These are phyloP conservation scores for Aspergillus neoniger DNA, from an alignment of 2,329 filamentous ascomycete species.

Conservation along the genomic window DNA sequence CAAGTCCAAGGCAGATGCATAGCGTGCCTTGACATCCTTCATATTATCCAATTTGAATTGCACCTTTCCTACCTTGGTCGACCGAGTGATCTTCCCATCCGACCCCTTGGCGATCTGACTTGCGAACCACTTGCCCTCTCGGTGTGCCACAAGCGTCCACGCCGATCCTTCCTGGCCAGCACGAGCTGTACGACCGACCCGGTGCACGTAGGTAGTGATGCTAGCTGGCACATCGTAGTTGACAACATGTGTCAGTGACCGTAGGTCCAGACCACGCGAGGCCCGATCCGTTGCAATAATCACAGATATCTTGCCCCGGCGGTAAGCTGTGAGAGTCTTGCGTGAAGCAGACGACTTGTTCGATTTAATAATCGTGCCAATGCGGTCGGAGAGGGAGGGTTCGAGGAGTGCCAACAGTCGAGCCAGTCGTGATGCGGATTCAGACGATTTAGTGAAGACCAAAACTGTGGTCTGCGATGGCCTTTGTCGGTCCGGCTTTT, in stretches of 20 bases:
- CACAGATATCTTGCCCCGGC: conserved; percentile 64
- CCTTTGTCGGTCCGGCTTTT: conserved; percentile 27
- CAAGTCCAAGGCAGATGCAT: conserved; percentile 36
- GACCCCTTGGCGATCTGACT: conserved; percentile 67
- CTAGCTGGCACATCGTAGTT: conserved; percentile 91
- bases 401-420: conserved; percentile 72
- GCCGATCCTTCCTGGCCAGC: conserved; percentile 74
- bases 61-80: conserved; percentile 32
- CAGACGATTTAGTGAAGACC: conserved; percentile 89
- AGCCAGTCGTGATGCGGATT: conserved; percentile 81
- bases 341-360: conserved; percentile 71
- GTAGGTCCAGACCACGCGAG: conserved; percentile 83
- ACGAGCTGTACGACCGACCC: conserved; percentile 86
- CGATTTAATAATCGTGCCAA: conserved; percentile 75
- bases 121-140: conserved; percentile 90
- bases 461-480: conserved; percentile 55
- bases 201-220: conserved; percentile 82
- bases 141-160: conserved; percentile 82
- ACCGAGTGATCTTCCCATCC: conserved; percentile 37
- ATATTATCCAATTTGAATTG: conserved; percentile 32
- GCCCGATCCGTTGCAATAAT: conserved; percentile 93
- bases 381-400: conserved; percentile 57
- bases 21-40: conserved; percentile 33
- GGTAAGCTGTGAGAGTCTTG: conserved; percentile 68
- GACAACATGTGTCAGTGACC: conserved; percentile 76